Percentiles rank a stretch among this genome's conserved stretches.
Evolutionary conservation across 1,284 basidiomycete genomes (phyloP).

Genomic region (Xerocomus minutiporus): DNA sequence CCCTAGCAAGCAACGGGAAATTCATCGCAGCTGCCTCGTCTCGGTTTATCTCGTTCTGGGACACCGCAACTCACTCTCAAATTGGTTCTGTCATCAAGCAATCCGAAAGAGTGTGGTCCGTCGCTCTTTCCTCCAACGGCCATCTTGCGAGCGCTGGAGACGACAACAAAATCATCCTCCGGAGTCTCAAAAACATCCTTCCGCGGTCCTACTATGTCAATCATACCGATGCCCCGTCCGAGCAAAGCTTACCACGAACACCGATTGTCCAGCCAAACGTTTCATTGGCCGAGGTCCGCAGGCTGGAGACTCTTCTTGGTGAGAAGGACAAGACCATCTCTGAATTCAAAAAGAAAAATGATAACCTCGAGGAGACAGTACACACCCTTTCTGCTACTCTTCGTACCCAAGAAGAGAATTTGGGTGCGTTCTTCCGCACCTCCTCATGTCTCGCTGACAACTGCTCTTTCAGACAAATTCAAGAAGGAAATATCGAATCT

Average conservation of each 20-base stretch:
- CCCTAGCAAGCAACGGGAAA: slow-evolving; percentile 7
- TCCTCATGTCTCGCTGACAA: not conserved
- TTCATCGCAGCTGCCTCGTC: slow-evolving; percentile 3
- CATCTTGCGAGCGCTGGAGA: slow-evolving; percentile 4
- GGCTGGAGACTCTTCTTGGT: slow-evolving; percentile 1
- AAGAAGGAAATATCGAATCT: slow-evolving; percentile 3
- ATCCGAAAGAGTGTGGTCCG: slow-evolving; percentile 1
- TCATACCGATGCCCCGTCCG: not conserved
- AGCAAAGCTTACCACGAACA: not conserved
- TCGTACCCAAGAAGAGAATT: not conserved
- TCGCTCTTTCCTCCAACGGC: slow-evolving; percentile 2
- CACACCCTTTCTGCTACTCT: not conserved
- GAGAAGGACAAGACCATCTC: slow-evolving; percentile 1
- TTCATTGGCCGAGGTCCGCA: not conserved
- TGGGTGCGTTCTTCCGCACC: not conserved
- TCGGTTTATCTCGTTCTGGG: slow-evolving; percentile 6
- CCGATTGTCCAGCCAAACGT: not conserved
- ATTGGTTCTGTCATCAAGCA: slow-evolving; percentile 4
- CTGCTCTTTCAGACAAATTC: not conserved
- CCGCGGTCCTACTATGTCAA: slow-evolving; percentile 4
- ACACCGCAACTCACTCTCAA: slow-evolving; percentile 1
- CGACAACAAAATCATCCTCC: slow-evolving; percentile 5
- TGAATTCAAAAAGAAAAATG: not conserved
- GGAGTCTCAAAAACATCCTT: not conserved
- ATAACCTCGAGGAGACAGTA: slow-evolving; percentile 1